A percentile compares a stretch with the other conserved stretches of the same genome.
phyloP scores from a whole-genome alignment of 441 rosid genomes.

The Hypseocharis bilobata region DNA sequence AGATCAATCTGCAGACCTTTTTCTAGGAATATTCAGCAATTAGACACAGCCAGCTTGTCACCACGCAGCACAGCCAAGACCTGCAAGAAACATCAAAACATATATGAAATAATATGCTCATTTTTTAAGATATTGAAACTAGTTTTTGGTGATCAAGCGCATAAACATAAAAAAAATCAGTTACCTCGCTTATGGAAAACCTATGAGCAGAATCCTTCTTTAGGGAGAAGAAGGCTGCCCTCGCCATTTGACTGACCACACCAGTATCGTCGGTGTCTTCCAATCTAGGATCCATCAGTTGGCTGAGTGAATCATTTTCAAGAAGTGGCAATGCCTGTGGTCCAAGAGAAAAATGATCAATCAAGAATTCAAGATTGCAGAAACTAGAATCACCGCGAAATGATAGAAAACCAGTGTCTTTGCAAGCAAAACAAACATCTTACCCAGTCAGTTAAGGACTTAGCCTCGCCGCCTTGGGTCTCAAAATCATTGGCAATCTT shows the following conservation, averaged over 20 bases:
- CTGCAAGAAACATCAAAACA: too few relatives aligned
- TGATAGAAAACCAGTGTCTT: background rate
- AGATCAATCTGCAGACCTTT: too few relatives aligned
- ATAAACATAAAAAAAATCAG: too few relatives aligned
- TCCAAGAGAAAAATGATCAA: background rate
- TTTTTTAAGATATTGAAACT: too few relatives aligned
- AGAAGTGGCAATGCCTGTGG: conserved; percentile 35
- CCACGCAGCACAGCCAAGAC: too few relatives aligned
- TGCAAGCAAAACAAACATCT: conserved; percentile 2
- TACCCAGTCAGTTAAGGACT: conserved; percentile 35
- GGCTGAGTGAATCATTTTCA: conserved; percentile 17
- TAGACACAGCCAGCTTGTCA: too few relatives aligned
- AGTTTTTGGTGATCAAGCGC: too few relatives aligned
- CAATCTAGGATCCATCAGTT: conserved; percentile 33
- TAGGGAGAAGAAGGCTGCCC: conserved; percentile 39
- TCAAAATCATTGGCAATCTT: conserved; percentile 23
- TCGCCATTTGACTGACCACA: conserved; percentile 25
- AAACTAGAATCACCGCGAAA: background rate
- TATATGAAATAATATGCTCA: too few relatives aligned
- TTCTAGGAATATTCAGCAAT: too few relatives aligned
- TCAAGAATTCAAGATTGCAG: background rate
- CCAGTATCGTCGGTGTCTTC: conserved; percentile 12
- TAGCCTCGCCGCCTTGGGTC: conserved; percentile 15
- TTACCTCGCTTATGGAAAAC: conserved; percentile 36
- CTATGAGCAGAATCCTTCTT: conserved; percentile 8